Evolutionary conservation across 1,139 yeast genomes (phyloP).

Genomic region (Hyphopichia fennica): DNA sequence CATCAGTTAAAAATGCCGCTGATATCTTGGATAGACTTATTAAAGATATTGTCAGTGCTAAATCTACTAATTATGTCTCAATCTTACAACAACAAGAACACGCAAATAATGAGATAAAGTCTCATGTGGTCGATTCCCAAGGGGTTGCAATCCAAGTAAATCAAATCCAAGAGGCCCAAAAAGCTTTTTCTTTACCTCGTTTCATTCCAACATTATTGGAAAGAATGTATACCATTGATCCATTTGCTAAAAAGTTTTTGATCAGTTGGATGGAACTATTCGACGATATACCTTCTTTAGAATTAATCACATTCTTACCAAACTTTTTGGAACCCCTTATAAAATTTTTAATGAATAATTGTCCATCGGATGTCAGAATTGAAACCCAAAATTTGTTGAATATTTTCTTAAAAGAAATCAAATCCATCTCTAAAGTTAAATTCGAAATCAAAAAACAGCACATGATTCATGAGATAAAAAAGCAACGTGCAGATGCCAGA

Average conservation of each 20-base stretch:
- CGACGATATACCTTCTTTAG: conserved; percentile 91
- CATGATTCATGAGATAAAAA: conserved; percentile 16
- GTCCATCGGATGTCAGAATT: conserved; percentile 84
- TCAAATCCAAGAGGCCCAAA: conserved; percentile 60
- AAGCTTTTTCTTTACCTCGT: conserved; percentile 82
- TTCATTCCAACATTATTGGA: conserved; percentile 90
- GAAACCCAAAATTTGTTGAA: conserved; percentile 81
- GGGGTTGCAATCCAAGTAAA: conserved; percentile 61
- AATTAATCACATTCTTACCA: conserved; percentile 82
- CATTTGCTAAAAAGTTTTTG: conserved; percentile 86
- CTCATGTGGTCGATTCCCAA: conserved; percentile 50
- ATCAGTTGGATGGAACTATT: conserved; percentile 91
- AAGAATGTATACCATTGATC: conserved; percentile 88
- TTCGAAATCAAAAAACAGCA: conserved; percentile 41
- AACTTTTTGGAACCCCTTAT: conserved; percentile 85
- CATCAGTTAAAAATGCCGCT: conserved; percentile 93
- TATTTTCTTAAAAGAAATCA: conserved; percentile 76
- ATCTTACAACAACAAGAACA: conserved; percentile 55
- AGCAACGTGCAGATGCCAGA: background rate
- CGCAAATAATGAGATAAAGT: conserved; percentile 33
- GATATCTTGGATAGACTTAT: conserved; percentile 87
- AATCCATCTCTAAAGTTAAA: conserved; percentile 70
- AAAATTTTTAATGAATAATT: conserved; percentile 70
- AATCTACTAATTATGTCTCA: conserved; percentile 89
- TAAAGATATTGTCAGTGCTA: conserved; percentile 94